Evolutionary conservation across 495 filamentous ascomycete genomes (phyloP), one percentile per base, ranked within the genome.

Genomic region (Astrothelium macrocarpum): DNA sequence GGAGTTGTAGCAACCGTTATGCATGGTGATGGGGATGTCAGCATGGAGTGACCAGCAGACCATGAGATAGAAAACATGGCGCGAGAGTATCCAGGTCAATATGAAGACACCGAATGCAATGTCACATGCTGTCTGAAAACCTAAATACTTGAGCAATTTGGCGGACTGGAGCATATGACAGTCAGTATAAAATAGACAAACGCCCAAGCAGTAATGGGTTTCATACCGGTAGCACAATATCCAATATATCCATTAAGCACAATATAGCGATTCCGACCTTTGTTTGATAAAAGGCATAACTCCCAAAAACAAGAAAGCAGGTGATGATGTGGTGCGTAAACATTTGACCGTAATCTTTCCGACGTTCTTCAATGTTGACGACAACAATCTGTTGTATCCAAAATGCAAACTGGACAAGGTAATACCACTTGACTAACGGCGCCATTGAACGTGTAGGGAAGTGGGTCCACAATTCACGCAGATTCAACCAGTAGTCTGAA

Each of bases 321-420:
- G 94, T 98, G 70, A 97, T 85, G 69, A 96, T 82, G 74, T 98
- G 94, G 74, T 98, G 94, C 12, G 85, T 87, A 63, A 97, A 85
- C 95, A 96, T 97, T 73, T 97, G 94, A 72, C 84, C 87, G 74
- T 96, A 87, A 70, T 98, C 94, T 75, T 98, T 98, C 60, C 94
- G 81, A 65, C 88, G 82, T 75, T 95, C 87, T 73, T 98, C 95
- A 64, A 97, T 88, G 75, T 97, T 87, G 71, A 98, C 87, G 56
- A 96, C 90, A 45, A 97, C 75, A 65, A 98, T 88, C 77, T 96
- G 91, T 75, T 98, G 95, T 23, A 97, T 69, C 85, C 90, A 95
- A 72, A 97, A 98, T 18, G 90, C 85, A 70, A 91, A 87, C 74
- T 97, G 92, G 29, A 87, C 88, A 53, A 98, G 80, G 67, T 95